Conservation (phyloP, 495 filamentous ascomycete genomes). For the Podospora fimiseda region DNA sequence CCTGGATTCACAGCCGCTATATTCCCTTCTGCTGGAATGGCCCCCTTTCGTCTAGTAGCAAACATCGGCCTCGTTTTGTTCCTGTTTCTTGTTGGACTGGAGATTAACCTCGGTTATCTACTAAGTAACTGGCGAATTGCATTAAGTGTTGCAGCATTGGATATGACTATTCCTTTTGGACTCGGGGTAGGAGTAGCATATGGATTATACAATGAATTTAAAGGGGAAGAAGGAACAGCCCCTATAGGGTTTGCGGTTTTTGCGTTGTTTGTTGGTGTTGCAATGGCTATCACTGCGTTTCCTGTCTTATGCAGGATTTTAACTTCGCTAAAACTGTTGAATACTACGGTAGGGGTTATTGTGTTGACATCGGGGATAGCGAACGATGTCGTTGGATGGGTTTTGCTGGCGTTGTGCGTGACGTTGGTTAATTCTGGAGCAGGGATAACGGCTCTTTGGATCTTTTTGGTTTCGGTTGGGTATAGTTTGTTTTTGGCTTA, state of each 20-base stretch:
- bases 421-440: slow-evolving; percentile 81
- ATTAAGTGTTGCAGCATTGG: slow-evolving; percentile 65
- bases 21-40: slow-evolving; percentile 66
- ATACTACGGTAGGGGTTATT: slow-evolving; percentile 77
- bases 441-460: slow-evolving; percentile 76
- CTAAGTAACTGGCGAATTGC: slow-evolving; percentile 79
- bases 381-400: slow-evolving; percentile 86
- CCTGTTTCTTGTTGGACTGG: slow-evolving; percentile 83
- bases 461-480: slow-evolving; percentile 64
- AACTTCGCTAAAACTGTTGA: slow-evolving; percentile 79
- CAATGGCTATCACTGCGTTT: slow-evolving; percentile 94
- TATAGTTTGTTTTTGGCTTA: slow-evolving; percentile 72
- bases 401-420: slow-evolving; percentile 85
- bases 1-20: slow-evolving; percentile 69
- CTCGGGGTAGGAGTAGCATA: slow-evolving; percentile 68
- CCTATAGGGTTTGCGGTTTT: slow-evolving; percentile 71
- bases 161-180: slow-evolving; percentile 72
- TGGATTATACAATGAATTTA: slow-evolving; percentile 75
- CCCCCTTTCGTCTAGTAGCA: slow-evolving; percentile 66
- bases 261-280: slow-evolving; percentile 85
- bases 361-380: slow-evolving; percentile 86
- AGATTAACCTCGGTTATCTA: slow-evolving; percentile 79
- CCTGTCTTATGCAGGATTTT: slow-evolving; percentile 89
- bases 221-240: slow-evolving; percentile 56
- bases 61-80: slow-evolving; percentile 85